Percentiles rank a stretch among this genome's conserved stretches.
These are phyloP conservation scores for Monosporascus sp. DNA, from an alignment of 2,329 filamentous ascomycete species.

Conservation along the genomic window DNA sequence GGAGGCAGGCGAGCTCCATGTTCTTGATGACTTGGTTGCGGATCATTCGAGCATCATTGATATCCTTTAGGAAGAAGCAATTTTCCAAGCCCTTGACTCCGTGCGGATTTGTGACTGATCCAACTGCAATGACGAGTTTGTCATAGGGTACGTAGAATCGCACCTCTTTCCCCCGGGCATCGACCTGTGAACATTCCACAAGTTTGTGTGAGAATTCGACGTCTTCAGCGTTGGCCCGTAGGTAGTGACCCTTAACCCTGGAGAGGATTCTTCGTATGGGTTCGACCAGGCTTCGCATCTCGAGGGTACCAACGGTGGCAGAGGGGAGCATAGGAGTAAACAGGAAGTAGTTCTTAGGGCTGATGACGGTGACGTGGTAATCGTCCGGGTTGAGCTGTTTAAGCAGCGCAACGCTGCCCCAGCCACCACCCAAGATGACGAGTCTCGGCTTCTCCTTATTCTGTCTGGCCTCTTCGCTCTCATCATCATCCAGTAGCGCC, in stretches of 20 bases:
- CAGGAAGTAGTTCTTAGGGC: slow-evolving; percentile 91
- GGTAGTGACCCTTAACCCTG: slow-evolving; percentile 77
- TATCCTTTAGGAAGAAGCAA: slow-evolving; percentile 92
- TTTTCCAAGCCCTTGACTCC: slow-evolving; percentile 92
- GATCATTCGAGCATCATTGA: slow-evolving; percentile 84
- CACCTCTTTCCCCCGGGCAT: slow-evolving; percentile 64
- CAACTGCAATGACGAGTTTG: slow-evolving; percentile 88
- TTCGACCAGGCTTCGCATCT: slow-evolving; percentile 85
- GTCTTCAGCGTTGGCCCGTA: slow-evolving; percentile 80
- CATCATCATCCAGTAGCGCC: slow-evolving; percentile 82
- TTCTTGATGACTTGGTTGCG: slow-evolving; percentile 86
- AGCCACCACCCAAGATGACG: slow-evolving; percentile 89
- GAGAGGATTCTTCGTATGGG: slow-evolving; percentile 81
- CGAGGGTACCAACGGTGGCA: slow-evolving; percentile 91
- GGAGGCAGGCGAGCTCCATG: slow-evolving; percentile 85
- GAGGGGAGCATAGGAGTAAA: slow-evolving; percentile 98
- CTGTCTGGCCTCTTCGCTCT: slow-evolving; percentile 60
- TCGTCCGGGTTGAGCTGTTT: slow-evolving; percentile 87
- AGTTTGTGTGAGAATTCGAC: slow-evolving; percentile 89
- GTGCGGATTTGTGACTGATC: slow-evolving; percentile 88
- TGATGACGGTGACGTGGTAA: slow-evolving; percentile 93
- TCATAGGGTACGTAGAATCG: slow-evolving; percentile 96
- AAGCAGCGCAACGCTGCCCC: slow-evolving; percentile 87
- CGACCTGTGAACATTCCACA: slow-evolving; percentile 75
- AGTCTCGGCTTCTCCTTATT: slow-evolving; percentile 86